phyloP scores from a whole-genome alignment of 345 rosid species.

The Pseudoturritis turrita region DNA sequence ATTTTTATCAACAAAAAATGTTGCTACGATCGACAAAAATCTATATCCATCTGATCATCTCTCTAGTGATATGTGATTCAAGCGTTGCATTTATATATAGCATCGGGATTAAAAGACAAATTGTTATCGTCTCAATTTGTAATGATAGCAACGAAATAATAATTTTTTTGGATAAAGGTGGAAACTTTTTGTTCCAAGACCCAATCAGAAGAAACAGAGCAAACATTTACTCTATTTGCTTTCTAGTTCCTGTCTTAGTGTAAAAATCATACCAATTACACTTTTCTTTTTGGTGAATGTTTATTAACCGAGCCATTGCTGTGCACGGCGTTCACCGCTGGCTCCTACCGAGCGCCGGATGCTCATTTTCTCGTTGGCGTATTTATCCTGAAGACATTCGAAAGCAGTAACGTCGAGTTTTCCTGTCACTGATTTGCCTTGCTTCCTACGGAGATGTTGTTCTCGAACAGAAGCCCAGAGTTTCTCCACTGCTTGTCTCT shows the following conservation, averaged over 20 bases:
- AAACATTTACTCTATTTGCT: constrained; percentile 3
- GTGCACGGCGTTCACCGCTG: constrained; percentile 76
- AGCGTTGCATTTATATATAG: too few relatives aligned
- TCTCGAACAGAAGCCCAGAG: constrained; percentile 88
- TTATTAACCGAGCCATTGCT: constrained; percentile 89
- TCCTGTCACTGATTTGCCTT: constrained; percentile 87
- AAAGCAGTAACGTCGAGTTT: constrained; percentile 90
- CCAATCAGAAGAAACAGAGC: constrained; percentile 16
- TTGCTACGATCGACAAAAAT: too few relatives aligned
- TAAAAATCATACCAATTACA: constrained; percentile 9
- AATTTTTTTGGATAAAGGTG: constrained; percentile 19
- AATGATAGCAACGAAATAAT: too few relatives aligned
- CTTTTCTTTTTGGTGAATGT: background rate
- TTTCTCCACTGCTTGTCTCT: constrained; percentile 79
- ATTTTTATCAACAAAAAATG: too few relatives aligned
- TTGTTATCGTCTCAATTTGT: too few relatives aligned
- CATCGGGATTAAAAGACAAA: too few relatives aligned
- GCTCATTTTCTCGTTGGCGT: constrained; percentile 82
- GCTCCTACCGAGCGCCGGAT: constrained; percentile 82
- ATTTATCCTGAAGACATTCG: constrained; percentile 84
- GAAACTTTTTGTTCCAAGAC: constrained; percentile 15
- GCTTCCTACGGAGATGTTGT: constrained; percentile 77
- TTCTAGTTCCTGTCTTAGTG: background rate
- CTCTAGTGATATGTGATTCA: too few relatives aligned
- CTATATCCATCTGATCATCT: too few relatives aligned